These are phyloP conservation scores for Galium porrigens DNA, from an alignment of 305 asterid genomes.

Conservation along the genomic window DNA sequence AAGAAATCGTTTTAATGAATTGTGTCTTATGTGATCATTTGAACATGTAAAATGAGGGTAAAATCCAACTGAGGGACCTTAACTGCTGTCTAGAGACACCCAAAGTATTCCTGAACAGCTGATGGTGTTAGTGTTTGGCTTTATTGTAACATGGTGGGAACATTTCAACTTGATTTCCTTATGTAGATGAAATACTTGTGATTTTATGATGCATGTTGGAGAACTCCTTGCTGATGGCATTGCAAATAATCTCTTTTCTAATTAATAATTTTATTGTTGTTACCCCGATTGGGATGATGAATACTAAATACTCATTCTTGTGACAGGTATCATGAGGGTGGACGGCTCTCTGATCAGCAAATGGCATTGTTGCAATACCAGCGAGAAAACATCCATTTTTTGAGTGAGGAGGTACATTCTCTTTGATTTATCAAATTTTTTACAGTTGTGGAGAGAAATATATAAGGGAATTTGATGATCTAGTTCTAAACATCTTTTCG, in stretches of 20 bases:
- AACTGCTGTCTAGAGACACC: background rate
- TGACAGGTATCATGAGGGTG: conserved; percentile 83
- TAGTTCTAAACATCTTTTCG: background rate
- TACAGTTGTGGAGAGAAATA: background rate
- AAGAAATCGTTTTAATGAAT: background rate
- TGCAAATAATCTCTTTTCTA: background rate
- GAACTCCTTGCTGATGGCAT: background rate
- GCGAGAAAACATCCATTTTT: conserved; percentile 89
- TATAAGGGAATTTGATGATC: background rate
- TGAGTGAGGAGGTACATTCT: conserved; percentile 76
- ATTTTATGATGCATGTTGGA: background rate
- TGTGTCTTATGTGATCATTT: background rate
- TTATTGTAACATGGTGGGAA: background rate
- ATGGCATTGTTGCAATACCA: conserved; percentile 96
- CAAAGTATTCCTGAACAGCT: background rate
- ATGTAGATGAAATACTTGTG: background rate
- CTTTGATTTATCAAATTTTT: background rate
- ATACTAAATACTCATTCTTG: conserved; percentile 14
- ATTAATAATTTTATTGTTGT: background rate
- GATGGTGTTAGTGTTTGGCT: background rate
- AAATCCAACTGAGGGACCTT: background rate
- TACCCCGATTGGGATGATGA: background rate
- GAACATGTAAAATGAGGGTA: background rate
- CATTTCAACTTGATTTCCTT: background rate
- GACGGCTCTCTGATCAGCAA: conserved; percentile 95